A percentile compares a stretch with the other conserved stretches of the same genome.
Evolutionary conservation across 164 flowering plant species (phyloP).

Genomic region (Tetracentron sinense): DNA sequence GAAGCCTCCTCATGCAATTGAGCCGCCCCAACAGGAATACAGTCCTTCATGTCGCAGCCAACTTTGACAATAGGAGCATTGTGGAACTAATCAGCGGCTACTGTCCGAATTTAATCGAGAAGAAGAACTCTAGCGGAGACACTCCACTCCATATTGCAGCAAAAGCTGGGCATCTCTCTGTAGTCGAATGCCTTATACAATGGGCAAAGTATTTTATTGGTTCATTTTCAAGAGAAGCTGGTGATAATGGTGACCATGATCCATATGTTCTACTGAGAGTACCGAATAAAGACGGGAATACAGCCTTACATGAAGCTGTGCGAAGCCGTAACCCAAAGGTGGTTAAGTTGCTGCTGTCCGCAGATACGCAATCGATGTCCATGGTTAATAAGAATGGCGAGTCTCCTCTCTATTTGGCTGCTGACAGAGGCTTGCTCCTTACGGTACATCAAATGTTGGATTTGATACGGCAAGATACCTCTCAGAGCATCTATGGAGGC

Average conservation of each 20-base stretch:
- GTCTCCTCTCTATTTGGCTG: neutral
- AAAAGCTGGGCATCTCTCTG: neutral
- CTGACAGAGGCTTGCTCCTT: neutral
- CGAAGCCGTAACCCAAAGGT: neutral
- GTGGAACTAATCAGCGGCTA: neutral
- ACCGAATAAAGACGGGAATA: neutral
- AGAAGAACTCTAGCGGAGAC: neutral
- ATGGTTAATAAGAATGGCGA: neutral
- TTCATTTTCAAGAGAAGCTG: neutral
- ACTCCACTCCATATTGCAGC: too few relatives aligned
- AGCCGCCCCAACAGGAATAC: neutral
- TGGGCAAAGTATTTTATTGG: neutral
- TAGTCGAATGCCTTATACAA: neutral
- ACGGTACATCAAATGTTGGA: too few relatives aligned
- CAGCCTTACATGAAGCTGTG: neutral
- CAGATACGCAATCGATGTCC: neutral
- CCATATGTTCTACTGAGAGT: neutral
- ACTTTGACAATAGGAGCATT: neutral
- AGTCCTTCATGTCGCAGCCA: neutral
- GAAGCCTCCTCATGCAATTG: neutral
- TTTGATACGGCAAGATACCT: neutral
- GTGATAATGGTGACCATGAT: neutral
- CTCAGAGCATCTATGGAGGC: neutral
- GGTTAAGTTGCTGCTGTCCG: neutral
- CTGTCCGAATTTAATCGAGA: too few relatives aligned